Evolutionary conservation across 768 basidiomycete species (phyloP).

Genomic region (Daedalea quercina): DNA sequence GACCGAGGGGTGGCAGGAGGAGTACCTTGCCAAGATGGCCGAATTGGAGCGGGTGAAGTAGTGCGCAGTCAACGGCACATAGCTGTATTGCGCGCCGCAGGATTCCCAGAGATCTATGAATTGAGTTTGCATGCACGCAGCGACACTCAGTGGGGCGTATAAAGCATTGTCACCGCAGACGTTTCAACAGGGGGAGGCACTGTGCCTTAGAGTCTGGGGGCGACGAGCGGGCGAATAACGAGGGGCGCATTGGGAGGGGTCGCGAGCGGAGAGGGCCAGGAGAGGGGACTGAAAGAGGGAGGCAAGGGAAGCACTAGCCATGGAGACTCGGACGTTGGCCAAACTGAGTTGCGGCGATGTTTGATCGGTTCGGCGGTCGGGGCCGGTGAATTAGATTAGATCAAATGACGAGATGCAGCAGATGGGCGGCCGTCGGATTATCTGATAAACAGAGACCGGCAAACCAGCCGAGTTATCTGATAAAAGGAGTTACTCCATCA

Average conservation of each 20-base stretch:
- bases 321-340: no score
- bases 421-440: neutral
- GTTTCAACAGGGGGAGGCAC: no score
- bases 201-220: no score
- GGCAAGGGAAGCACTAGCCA: neutral
- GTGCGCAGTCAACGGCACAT: no score
- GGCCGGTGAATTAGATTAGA: neutral
- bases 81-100: neutral
- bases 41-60: conserved; percentile 4
- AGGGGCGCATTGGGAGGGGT: neutral
- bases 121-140: neutral
- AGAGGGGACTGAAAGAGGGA: neutral
- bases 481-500: conserved; percentile 8
- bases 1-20: conserved; percentile 36
- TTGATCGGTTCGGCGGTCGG: neutral
- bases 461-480: conserved; percentile 12
- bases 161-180: neutral
- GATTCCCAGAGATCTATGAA: neutral
- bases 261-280: neutral
- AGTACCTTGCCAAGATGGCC: conserved; percentile 5
- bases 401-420: neutral
- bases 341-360: no score
- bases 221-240: neutral
- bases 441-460: conserved; percentile 2
- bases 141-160: neutral